These are phyloP conservation scores for Aspergillus luchuensis DNA, from an alignment of 2,329 filamentous ascomycete species.

Conservation along the genomic window DNA sequence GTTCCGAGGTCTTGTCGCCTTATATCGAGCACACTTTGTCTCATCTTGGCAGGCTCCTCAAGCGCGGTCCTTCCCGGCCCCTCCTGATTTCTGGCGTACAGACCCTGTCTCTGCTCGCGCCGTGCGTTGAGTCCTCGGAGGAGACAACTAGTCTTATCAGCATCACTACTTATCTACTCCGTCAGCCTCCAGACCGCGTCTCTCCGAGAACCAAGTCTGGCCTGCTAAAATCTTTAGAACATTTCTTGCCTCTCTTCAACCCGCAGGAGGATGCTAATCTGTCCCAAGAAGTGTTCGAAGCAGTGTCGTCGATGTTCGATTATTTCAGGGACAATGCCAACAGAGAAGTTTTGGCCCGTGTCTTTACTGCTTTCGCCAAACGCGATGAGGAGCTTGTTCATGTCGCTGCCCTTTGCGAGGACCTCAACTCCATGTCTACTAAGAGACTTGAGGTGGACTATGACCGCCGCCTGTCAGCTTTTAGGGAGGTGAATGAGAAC, in stretches of 20 bases:
- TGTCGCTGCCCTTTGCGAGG: constrained; percentile 70
- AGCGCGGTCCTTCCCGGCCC: constrained; percentile 66
- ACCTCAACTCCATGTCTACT: constrained; percentile 76
- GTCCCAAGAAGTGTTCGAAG: constrained; percentile 68
- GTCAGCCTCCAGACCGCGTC: constrained; percentile 81
- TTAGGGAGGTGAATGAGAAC: constrained; percentile 68
- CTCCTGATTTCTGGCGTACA: constrained; percentile 78
- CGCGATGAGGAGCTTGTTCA: constrained; percentile 62
- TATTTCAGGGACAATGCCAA: constrained; percentile 85
- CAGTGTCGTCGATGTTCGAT: constrained; percentile 78
- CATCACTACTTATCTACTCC: constrained; percentile 77
- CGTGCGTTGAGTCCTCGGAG: constrained; percentile 63
- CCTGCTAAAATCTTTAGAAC: constrained; percentile 76
- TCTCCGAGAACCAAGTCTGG: constrained; percentile 80
- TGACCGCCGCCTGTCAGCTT: constrained; percentile 75
- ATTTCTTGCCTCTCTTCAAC: constrained; percentile 71
- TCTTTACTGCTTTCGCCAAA: constrained; percentile 70
- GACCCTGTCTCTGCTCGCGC: constrained; percentile 73
- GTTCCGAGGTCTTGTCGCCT: constrained; percentile 46
- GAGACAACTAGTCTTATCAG: constrained; percentile 75
- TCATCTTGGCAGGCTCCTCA: constrained; percentile 55
- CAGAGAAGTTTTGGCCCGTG: constrained; percentile 70
- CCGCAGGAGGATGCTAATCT: constrained; percentile 59
- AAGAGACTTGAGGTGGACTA: constrained; percentile 83
- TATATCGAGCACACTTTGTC: constrained; percentile 68